A percentile compares a stretch with the other conserved stretches of the same genome.
These are phyloP conservation scores for Pleurotus tuoliensis DNA, from an alignment of 768 basidiomycete species.

Conservation along the genomic window DNA sequence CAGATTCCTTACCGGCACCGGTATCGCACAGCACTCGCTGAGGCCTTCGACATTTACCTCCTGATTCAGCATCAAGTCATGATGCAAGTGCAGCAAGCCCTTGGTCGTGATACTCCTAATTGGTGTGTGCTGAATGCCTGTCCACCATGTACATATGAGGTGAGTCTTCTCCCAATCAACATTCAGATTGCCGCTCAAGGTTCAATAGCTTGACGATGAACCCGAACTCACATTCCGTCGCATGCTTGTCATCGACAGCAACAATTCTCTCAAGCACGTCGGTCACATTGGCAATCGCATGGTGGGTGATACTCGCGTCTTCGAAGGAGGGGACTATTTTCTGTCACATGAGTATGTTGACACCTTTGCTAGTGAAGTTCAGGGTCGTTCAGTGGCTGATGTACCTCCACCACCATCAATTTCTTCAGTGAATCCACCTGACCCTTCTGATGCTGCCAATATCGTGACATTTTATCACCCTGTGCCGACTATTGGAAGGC, in stretches of 20 bases:
- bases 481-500: slow-evolving; percentile 8
- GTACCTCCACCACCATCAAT: too few relatives aligned
- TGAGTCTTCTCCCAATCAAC: not conserved
- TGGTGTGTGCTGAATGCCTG: slow-evolving; percentile 22
- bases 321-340: slow-evolving; percentile 4
- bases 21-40: slow-evolving; percentile 13
- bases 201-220: slow-evolving; percentile 17
- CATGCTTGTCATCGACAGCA: slow-evolving; percentile 21
- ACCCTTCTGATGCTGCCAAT: slow-evolving; percentile 15
- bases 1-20: slow-evolving; percentile 19
- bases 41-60: slow-evolving; percentile 18
- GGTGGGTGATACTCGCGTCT: not conserved
- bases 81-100: slow-evolving; percentile 6
- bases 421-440: too few relatives aligned
- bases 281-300: slow-evolving; percentile 7
- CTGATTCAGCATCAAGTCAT: slow-evolving; percentile 9
- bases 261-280: slow-evolving; percentile 19
- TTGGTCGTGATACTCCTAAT: slow-evolving; percentile 15
- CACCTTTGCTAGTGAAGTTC: not conserved
- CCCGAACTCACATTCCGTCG: slow-evolving; percentile 12
- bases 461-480: slow-evolving; percentile 6
- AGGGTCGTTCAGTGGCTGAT: not conserved
- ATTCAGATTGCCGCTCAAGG: not conserved
- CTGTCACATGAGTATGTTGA: slow-evolving; percentile 2
- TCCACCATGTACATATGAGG: slow-evolving; percentile 21